A percentile compares a stretch with the other conserved stretches of the same genome.
These are phyloP conservation scores for Polychaeton citri DNA, from an alignment of 2,329 filamentous ascomycete genomes.

Conservation along the genomic window DNA sequence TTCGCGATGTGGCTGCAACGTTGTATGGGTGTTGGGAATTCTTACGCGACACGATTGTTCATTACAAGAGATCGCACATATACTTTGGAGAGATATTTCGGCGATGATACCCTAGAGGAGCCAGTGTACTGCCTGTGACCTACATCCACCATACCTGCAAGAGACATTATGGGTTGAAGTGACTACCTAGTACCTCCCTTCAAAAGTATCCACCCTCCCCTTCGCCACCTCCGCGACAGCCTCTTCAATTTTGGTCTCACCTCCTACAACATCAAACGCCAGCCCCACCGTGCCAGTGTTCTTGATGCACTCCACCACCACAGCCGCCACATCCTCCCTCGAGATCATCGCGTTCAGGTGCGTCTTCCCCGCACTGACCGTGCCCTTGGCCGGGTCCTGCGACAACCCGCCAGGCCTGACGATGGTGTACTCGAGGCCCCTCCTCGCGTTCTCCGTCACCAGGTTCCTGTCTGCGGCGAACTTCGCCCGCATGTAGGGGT, in stretches of 20 bases:
- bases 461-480: conserved; percentile 28
- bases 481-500: conserved; percentile 30
- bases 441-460: conserved; percentile 23
- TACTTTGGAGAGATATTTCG: no score
- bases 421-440: conserved; percentile 33
- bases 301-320: conserved; percentile 42
- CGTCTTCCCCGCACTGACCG: conserved; percentile 30
- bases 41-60: no score
- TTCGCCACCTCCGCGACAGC: conserved; percentile 27
- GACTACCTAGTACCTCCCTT: conserved; percentile 17
- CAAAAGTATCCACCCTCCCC: conserved; percentile 23
- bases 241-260: conserved; percentile 24
- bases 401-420: conserved; percentile 30
- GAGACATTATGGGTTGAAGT: no score
- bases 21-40: no score
- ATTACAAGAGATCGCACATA: no score
- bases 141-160: no score
- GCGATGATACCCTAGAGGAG: no score
- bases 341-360: conserved; percentile 28
- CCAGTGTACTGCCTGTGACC: no score
- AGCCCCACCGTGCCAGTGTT: conserved; percentile 31
- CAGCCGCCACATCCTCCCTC: conserved; percentile 46
- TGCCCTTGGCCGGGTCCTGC: conserved; percentile 33
- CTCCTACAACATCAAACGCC: conserved; percentile 32
- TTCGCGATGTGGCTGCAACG: not conserved